Evolutionary conservation across 2,329 filamentous ascomycete genomes (phyloP).

Genomic region (Rhynchosporium secalis): DNA sequence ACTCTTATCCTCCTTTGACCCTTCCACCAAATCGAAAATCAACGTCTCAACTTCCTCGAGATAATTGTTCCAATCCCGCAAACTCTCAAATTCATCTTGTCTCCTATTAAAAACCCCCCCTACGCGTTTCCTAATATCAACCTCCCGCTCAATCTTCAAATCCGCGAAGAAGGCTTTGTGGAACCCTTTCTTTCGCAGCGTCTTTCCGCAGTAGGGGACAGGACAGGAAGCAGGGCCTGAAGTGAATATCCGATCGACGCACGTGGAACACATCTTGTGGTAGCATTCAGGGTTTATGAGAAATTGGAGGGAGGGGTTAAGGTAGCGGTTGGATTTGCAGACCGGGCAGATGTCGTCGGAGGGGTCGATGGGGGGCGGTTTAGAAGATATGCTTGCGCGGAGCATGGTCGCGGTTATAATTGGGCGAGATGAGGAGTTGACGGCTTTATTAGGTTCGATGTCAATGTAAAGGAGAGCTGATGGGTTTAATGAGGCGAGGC

Average conservation of each 20-base stretch:
- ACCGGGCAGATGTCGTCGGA: slow-evolving; percentile 81
- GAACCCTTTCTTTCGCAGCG: slow-evolving; percentile 81
- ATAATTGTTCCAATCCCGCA: slow-evolving; percentile 88
- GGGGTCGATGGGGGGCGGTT: slow-evolving; percentile 29
- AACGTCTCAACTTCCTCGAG: slow-evolving; percentile 89
- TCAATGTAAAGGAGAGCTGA: slow-evolving; percentile 7
- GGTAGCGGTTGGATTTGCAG: slow-evolving; percentile 94
- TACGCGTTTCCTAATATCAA: slow-evolving; percentile 84
- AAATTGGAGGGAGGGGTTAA: slow-evolving; percentile 92
- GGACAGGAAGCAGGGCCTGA: slow-evolving; percentile 90
- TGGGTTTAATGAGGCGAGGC: slow-evolving; percentile 21
- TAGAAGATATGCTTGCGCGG: slow-evolving; percentile 21
- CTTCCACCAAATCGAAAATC: slow-evolving; percentile 82
- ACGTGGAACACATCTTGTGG: slow-evolving; percentile 97
- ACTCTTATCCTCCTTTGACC: slow-evolving; percentile 55
- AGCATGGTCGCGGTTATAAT: slow-evolving; percentile 25
- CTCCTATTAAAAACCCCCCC: slow-evolving; percentile 80
- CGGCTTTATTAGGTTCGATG: not conserved
- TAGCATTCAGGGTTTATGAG: slow-evolving; percentile 98
- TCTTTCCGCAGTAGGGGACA: slow-evolving; percentile 83
- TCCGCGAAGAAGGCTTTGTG: slow-evolving; percentile 88
- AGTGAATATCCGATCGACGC: slow-evolving; percentile 91
- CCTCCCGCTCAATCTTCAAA: slow-evolving; percentile 83
- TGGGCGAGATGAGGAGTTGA: slow-evolving; percentile 4
- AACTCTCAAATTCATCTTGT: slow-evolving; percentile 86